phyloP scores from a whole-genome alignment of 1,284 basidiomycete species.

The Puccinia coronata region DNA sequence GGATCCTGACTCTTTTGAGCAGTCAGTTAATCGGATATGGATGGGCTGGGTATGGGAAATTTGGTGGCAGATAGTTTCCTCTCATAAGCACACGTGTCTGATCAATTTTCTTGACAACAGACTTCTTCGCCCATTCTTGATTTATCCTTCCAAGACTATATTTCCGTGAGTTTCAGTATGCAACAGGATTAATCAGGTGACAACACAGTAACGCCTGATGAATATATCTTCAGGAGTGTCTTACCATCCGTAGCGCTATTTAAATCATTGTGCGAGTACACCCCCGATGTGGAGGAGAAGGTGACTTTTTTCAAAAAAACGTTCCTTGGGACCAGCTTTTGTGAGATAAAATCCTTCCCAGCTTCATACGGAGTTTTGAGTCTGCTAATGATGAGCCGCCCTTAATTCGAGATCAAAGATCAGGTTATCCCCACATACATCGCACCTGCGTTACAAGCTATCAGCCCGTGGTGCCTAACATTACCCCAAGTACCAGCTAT shows the following conservation, averaged over 20 bases:
- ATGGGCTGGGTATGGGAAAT: conserved; percentile 40
- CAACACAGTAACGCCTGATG: background rate
- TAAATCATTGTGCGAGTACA: conserved; percentile 13
- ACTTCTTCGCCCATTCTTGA: conserved; percentile 33
- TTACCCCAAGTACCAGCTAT: conserved; percentile 31
- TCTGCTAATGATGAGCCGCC: background rate
- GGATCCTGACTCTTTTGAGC: conserved; percentile 24
- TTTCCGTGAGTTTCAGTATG: conserved; percentile 16
- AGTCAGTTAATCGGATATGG: conserved; percentile 44
- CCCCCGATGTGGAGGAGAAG: background rate
- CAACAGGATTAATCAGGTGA: background rate
- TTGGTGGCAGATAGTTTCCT: background rate
- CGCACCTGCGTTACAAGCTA: conserved; percentile 46
- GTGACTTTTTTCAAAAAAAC: conserved; percentile 31
- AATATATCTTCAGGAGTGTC: conserved; percentile 16
- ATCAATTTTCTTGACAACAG: conserved; percentile 9
- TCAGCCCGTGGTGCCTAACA: conserved; percentile 49
- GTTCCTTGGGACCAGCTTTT: conserved; percentile 22
- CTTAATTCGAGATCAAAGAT: background rate
- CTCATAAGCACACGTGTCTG: background rate
- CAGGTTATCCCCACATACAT: conserved; percentile 43
- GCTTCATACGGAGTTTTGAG: background rate
- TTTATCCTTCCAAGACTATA: conserved; percentile 37
- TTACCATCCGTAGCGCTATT: conserved; percentile 47
- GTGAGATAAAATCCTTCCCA: conserved; percentile 16